phyloP scores from a whole-genome alignment of 2,329 filamentous ascomycete genomes.

The Annulohypoxylon truncatum region DNA sequence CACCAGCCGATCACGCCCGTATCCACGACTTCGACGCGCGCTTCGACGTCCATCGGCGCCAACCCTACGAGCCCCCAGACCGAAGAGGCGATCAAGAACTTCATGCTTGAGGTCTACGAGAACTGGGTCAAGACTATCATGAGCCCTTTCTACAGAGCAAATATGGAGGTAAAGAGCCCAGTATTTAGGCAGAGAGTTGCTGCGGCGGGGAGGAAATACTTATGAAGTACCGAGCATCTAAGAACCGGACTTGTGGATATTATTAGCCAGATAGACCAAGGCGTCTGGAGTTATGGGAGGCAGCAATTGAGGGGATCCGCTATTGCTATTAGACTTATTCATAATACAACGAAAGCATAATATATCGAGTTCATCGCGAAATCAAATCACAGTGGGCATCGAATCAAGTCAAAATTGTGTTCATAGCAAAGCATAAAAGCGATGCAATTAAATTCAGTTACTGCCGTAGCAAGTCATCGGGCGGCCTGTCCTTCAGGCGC shows the following conservation, averaged over 20 bases:
- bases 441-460: slow-evolving; percentile 46
- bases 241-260: background rate
- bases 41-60: slow-evolving; percentile 76
- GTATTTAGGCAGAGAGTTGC: slow-evolving; percentile 85
- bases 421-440: slow-evolving; percentile 40
- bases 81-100: slow-evolving; percentile 94
- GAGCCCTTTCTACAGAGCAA: slow-evolving; percentile 93
- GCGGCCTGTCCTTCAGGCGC: slow-evolving; percentile 40
- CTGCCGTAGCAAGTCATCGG: slow-evolving; percentile 40
- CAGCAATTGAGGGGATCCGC: background rate
- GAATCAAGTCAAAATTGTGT: slow-evolving; percentile 10
- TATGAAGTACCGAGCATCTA: slow-evolving; percentile 61
- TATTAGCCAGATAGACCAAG: background rate
- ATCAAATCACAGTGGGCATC: background rate
- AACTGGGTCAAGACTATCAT: slow-evolving; percentile 97
- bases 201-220: slow-evolving; percentile 91
- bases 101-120: slow-evolving; percentile 96
- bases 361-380: background rate
- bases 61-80: slow-evolving; percentile 91
- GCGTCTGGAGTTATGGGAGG: slow-evolving; percentile 38
- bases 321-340: background rate
- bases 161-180: slow-evolving; percentile 86
- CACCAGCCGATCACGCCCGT: slow-evolving; percentile 73
- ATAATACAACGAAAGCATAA: background rate
- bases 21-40: slow-evolving; percentile 33